Evolutionary conservation across 2,329 filamentous ascomycete genomes (phyloP), one percentile per base, ranked within the genome.

Genomic region (Sporothrix inflata): DNA sequence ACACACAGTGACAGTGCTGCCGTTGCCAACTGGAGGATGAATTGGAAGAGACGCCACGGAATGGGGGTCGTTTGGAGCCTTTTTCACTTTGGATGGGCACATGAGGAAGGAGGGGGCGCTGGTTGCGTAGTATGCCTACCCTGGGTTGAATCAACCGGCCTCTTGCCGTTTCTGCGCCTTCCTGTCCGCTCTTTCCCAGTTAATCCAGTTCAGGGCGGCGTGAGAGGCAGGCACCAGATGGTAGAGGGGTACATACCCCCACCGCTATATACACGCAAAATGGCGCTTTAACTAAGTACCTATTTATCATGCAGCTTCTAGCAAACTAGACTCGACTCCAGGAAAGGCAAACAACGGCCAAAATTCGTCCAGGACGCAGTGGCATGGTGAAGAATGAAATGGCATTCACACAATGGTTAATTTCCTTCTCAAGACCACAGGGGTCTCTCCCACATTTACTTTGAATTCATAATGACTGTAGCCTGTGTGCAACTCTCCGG

Each of bases 51-150:
- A 27, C 60, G 60, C 60, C 38, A 63, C 38, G 42, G 47, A 19
- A 19, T 12, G n/a, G 57, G 57, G 60, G 4, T 27, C 40, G 11
- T 24, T 63, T n/a, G 38, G 47, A 8, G 19, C n/a, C 19, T 49
- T 6, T 16, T 49, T 21, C 30, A 40, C 55, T 40, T 21, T 65
- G n/a, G 11, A 65, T 27, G 38, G 38, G 11, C 60, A 65, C 38
- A 42, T 65, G 60, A 45, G 60, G 60, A 42, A 65, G 40, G 60
- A 65, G 60, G 60, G 60, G 57, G n/a, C 27, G 55, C 30, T 27
- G 38, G 12, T 57, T 65, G n/a, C 60, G 38, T 45, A 45, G 60
- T 65, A n/a, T 65, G 60, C 38, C 60, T 65, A 3, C 38, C 60
- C 38, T 65, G n/a, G 38, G 38, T n/a, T 63, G 38, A 42, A 42